Evolutionary conservation across 257 asterid species (phyloP).

Genomic region (Perilla frutescens): DNA sequence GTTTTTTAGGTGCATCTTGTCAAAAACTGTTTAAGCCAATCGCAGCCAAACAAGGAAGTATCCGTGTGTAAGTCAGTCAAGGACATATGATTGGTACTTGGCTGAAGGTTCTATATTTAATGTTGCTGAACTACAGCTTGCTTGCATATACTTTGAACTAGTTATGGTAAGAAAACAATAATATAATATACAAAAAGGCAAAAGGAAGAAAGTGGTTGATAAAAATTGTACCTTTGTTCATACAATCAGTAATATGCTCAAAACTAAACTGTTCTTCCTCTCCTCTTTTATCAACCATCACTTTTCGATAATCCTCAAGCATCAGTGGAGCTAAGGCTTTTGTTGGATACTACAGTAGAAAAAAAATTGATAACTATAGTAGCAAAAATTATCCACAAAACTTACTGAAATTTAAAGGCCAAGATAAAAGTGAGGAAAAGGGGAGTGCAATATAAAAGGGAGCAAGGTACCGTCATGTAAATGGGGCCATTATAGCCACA

Average conservation of each 20-base stretch:
- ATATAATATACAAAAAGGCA: background rate
- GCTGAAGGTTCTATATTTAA: too few species aligned
- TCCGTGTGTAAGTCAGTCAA: too few species aligned
- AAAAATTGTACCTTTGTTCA: conserved; percentile 68
- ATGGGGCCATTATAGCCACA: conserved; percentile 94
- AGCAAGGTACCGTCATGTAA: conserved; percentile 79
- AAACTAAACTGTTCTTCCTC: conserved; percentile 78
- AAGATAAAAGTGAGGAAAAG: background rate
- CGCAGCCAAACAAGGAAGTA: too few species aligned
- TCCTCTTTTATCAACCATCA: conserved; percentile 87
- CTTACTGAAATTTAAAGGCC: background rate
- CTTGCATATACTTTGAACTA: conserved; percentile 2
- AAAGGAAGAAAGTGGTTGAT: background rate
- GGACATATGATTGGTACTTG: too few species aligned
- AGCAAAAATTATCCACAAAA: background rate
- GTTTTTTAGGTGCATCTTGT: too few species aligned
- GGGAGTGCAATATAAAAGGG: background rate
- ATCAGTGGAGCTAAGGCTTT: conserved; percentile 89
- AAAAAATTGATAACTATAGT: too few species aligned
- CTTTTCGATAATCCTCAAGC: conserved; percentile 89
- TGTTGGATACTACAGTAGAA: conserved; percentile 79
- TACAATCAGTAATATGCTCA: conserved; percentile 72
- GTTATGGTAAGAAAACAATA: conserved; percentile 2
- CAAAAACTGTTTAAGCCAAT: too few species aligned
- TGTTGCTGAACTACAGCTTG: background rate